Evolutionary conservation across 1,139 yeast species (phyloP), one percentile per base, ranked within the genome.

Genomic region (Arxiozyma slooffiae): DNA sequence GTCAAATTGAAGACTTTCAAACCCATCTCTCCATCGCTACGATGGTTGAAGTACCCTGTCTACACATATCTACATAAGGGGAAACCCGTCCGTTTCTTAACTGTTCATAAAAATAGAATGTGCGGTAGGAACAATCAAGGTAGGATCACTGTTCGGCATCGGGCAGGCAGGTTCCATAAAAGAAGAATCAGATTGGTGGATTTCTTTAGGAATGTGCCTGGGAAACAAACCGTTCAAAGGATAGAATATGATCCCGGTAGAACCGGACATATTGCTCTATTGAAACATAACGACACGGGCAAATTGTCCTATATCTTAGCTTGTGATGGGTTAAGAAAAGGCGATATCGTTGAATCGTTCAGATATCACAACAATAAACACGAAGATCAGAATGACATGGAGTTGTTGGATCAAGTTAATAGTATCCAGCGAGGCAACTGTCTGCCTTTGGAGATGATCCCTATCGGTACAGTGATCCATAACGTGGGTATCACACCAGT

Each of bases 181-280:
- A 82, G 89, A 64, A 80, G 98, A 69, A 78, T 85, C 43, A 79
- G 99, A 62, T 68, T 86, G 46, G 77, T 92, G 30, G 99, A 92
- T 68, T 82, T 83, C 63, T 74, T 75, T 60, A 78, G 99, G 62
- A 64, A 68, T 45, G 76, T 67, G 3, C 70, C 81, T 1, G 98
- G 97, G 23, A 77, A 76, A 50, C 95, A 88, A 60, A 77, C 79
- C 22, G 97, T 92, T 22, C 72, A 82, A 52, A 77, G 99, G 64
- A 87, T 92, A 53, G 99, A 92, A 69, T 88, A 89, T 66, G 99
- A 92, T 69, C 99, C 99, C 45, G 87, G 87, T 63, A 79, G 99
- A 73, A 79, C 95, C 6, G 87, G 94, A 7, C 99, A 92, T 70
- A 85, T 92, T 67, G 99, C 99, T 1, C 72, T 92, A 55, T 63